A percentile compares a stretch with the other conserved stretches of the same genome.
phyloP scores from a whole-genome alignment of 148 eudicot species.

The Rheum nobile region DNA sequence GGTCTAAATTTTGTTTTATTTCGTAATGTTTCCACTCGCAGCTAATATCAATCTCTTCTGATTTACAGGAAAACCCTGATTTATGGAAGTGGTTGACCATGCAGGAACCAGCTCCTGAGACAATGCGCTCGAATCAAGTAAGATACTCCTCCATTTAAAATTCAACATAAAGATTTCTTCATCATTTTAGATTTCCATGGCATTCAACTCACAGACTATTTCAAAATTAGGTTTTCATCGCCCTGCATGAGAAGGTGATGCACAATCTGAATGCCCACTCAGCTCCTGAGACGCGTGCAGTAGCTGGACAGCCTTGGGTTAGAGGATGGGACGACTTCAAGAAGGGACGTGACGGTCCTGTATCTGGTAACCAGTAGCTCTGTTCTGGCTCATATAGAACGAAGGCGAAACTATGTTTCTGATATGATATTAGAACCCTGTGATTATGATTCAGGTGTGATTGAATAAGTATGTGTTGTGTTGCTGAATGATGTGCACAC shows the following conservation, averaged over 20 bases:
- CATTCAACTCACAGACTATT: background rate
- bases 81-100: constrained; percentile 89
- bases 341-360: constrained; percentile 57
- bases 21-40: background rate
- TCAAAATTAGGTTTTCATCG: constrained; percentile 53
- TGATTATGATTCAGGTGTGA: constrained; percentile 2
- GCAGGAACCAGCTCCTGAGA: constrained; percentile 80
- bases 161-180: background rate
- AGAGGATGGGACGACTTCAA: constrained; percentile 97
- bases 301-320: constrained; percentile 85
- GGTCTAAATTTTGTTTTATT: background rate
- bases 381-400: background rate
- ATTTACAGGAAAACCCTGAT: constrained; percentile 82
- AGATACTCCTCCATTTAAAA: constrained; percentile 13
- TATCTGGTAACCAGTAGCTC: constrained; percentile 71
- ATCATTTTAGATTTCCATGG: background rate
- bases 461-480: background rate
- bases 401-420: background rate
- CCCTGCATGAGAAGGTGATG: constrained; percentile 53
- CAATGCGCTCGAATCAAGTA: constrained; percentile 54
- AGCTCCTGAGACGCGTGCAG: constrained; percentile 76
- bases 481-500: background rate
- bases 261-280: constrained; percentile 52
- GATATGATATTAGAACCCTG: background rate
- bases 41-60: background rate